Percentiles rank a stretch among this genome's conserved stretches.
Evolutionary conservation across 495 filamentous ascomycete genomes (phyloP).

Genomic region (Penicillium argentinense): DNA sequence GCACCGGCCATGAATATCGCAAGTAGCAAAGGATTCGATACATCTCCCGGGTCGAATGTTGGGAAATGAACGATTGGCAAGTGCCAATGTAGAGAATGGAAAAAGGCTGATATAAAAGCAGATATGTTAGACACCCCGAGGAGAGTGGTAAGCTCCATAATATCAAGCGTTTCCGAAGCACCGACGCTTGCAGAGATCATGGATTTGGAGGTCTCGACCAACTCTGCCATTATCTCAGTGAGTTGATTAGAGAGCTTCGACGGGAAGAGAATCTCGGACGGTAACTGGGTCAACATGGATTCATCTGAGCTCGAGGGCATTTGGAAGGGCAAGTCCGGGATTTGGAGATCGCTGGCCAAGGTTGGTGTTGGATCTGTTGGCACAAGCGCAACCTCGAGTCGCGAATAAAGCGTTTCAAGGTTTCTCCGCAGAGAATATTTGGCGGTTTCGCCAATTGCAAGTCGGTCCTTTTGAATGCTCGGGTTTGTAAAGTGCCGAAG

Average conservation of each 20-base stretch:
- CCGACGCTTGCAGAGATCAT: conserved; percentile 15
- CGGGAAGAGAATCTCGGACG: conserved; percentile 21
- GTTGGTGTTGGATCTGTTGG: conserved; percentile 19
- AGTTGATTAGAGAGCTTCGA: conserved; percentile 33
- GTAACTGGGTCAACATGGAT: conserved; percentile 17
- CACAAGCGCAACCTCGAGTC: conserved; percentile 32
- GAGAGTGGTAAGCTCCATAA: conserved; percentile 23
- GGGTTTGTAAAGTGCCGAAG: conserved; percentile 37
- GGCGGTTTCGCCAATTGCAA: conserved; percentile 39
- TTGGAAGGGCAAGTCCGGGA: conserved; percentile 16
- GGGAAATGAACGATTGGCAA: conserved; percentile 42
- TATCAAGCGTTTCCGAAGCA: conserved; percentile 16
- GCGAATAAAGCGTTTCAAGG: conserved; percentile 31
- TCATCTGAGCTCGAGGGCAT: conserved; percentile 15
- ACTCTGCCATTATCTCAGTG: conserved; percentile 26
- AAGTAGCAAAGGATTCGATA: conserved; percentile 34
- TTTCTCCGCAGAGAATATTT: conserved; percentile 34
- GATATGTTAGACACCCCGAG: conserved; percentile 35
- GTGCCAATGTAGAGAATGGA: conserved; percentile 42
- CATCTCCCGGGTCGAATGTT: conserved; percentile 35
- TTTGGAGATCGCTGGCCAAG: conserved; percentile 13
- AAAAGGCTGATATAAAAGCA: conserved; percentile 37
- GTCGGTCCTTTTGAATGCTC: conserved; percentile 29
- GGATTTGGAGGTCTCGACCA: conserved; percentile 36
- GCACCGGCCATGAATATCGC: conserved; percentile 38